These are phyloP conservation scores for Aspergillus oerlinghausenensis DNA, from an alignment of 2,329 filamentous ascomycete species.

Conservation along the genomic window DNA sequence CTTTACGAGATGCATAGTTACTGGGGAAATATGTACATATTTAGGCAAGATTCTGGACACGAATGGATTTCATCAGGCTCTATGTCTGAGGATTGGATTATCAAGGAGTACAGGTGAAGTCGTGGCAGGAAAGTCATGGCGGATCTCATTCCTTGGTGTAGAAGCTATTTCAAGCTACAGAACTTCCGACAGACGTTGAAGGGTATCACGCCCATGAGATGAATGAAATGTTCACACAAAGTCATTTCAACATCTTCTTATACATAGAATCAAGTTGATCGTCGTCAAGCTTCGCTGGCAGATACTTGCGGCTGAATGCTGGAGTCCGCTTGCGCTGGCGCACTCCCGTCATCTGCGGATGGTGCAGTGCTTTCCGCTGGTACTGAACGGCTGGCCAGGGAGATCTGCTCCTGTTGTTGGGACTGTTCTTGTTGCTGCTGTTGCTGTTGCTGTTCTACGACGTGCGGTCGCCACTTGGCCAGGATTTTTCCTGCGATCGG, in stretches of 20 bases:
- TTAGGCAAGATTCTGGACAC: neutral
- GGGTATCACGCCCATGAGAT: neutral
- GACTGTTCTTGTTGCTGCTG: conserved; percentile 5
- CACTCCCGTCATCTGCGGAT: neutral
- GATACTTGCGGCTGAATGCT: neutral
- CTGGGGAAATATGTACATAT: neutral
- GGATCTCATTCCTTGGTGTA: neutral
- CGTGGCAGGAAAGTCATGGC: neutral
- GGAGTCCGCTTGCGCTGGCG: neutral
- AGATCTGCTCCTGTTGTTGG: conserved; percentile 4
- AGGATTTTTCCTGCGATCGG: conserved; percentile 51
- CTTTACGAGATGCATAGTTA: neutral
- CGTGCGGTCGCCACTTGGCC: conserved; percentile 51
- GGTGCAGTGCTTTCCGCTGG: neutral
- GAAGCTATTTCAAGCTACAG: neutral
- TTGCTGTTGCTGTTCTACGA: conserved; percentile 20
- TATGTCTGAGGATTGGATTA: neutral
- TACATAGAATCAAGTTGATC: neutral
- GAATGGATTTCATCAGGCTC: neutral
- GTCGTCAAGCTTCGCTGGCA: neutral
- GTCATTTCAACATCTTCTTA: neutral
- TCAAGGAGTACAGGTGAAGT: neutral
- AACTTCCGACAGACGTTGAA: neutral
- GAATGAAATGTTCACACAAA: neutral
- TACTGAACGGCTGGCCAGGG: neutral